Evolutionary conservation across 2,329 filamentous ascomycete genomes (phyloP), one percentile per base, ranked within the genome.

Genomic region (Venturia aucupariae): DNA sequence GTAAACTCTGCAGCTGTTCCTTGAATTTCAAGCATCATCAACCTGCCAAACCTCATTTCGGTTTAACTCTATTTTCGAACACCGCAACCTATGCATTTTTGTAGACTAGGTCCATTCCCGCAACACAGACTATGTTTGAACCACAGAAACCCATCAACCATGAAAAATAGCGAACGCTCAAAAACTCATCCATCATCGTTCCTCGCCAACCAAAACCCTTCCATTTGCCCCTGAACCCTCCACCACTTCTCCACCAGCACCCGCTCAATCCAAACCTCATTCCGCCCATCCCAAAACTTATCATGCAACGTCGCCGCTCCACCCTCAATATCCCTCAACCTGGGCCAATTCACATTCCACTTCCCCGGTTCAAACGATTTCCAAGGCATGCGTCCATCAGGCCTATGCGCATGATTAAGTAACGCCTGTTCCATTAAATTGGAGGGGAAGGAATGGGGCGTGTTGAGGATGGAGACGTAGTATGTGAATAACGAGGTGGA

Each of bases 301-400:
- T 65, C 65, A 41, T 66, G 65, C 22, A 66, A 38, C n/a, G 27
- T 62, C 11, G 63, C 63, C 24, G 48, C 55, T 19, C 63, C 51
- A 4, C 35, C 44, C 42, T 60, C 57, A 13, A 54, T 38, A 57
- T 66, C 65, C 17, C 32, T 27, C 39, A 24, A 41, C 15, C 27
- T 11, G 1, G 65, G 65, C 39, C 35, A 65, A 44, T 61, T 65
- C 10, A 41, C 44, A 38, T 59, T 66, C 65, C 65, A 66, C 48
- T 54, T 64, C 19, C 60, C 41, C 3, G 42, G 32, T 19, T 39
- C 15, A 17, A 66, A 59, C 13, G 15, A n/a, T 22, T 42, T 15
- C 63, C 63, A 66, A 22, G 65, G 65, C 63, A 66, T 65, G 6
- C 32, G 24, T 8, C 65, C 63, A 30, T 55, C 65, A 22, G 11